Evolutionary conservation across 1,139 yeast species (phyloP), one percentile per base, ranked within the genome.

Genomic region (Lodderomyces margitis): DNA sequence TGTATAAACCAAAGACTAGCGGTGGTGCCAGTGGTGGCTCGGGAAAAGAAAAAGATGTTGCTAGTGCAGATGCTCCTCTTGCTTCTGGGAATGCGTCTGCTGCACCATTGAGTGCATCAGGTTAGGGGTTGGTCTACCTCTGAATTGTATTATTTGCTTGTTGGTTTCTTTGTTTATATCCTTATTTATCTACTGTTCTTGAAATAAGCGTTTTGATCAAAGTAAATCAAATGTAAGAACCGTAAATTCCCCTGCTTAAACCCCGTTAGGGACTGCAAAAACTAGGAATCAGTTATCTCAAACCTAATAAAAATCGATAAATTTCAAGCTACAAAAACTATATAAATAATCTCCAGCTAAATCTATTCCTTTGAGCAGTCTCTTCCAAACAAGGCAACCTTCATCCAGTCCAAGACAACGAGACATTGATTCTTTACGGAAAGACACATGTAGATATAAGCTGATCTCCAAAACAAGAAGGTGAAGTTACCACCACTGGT

Each of bases 391-490:
- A 88, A 65, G 56, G 83, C 77, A 48, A 87, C 86, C 74, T 88
- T 89, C 53, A 80, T 59, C 97, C 97, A 89, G 64, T 91, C 97
- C 58, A 85, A 70, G 51, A 81, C 77, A 46, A 89, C 95, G 61
- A 88, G 75, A 50, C 87, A 72, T 75, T 87, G 91, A 74, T 87
- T 88, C 70, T 89, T 83, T 57, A 85, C 82, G 41, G 94, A 82
- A 64, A 91, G 81, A 68, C 94, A 86, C 96, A 89, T 89, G 66
- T 87, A 81, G 54, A 91, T 78, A 68, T 91, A 89, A 37, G 95
- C 95, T 30, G 91, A 83, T 70, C 95, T 83, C 97, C 97, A 91
- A 78, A 91, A 83, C 64, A 87, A 74, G 74, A 83, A 89, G 38
- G 97, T 87, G 61, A 87, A 72, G 34, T 87, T 76, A 56, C 97